Evolutionary conservation across 1,284 basidiomycete genomes (phyloP).

Genomic region (Porogramme epimiltina): DNA sequence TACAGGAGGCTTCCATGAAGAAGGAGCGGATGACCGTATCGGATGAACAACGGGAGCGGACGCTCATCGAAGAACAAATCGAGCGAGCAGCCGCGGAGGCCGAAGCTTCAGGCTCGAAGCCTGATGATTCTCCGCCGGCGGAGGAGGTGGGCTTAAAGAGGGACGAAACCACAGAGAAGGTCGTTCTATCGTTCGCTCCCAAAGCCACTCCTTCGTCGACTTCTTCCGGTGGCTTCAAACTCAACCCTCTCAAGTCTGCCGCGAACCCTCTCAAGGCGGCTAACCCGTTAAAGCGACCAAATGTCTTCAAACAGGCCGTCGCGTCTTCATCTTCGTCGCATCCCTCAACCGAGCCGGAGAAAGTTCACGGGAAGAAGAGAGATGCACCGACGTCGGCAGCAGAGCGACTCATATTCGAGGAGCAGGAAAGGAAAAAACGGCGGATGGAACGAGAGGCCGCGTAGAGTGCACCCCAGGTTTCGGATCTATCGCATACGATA

Average conservation of each 20-base stretch:
- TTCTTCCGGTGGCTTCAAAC: slow-evolving; percentile 59
- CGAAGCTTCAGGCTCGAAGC: slow-evolving; percentile 25
- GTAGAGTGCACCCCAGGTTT: slow-evolving; percentile 12
- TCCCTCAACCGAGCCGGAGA: slow-evolving; percentile 21
- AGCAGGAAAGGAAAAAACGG: slow-evolving; percentile 81
- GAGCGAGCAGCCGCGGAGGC: slow-evolving; percentile 68
- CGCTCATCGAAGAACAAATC: slow-evolving; percentile 92
- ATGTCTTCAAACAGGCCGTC: slow-evolving; percentile 69
- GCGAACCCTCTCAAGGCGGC: slow-evolving; percentile 50
- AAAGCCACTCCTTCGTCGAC: slow-evolving; percentile 45
- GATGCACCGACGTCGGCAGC: slow-evolving; percentile 73
- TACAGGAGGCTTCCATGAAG: slow-evolving; percentile 85
- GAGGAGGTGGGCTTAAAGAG: slow-evolving; percentile 69
- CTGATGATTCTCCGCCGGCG: slow-evolving; percentile 35
- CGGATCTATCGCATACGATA: slow-evolving; percentile 18
- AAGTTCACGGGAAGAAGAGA: slow-evolving; percentile 46
- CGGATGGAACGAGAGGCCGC: slow-evolving; percentile 60
- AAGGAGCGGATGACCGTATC: slow-evolving; percentile 91
- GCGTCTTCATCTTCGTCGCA: slow-evolving; percentile 13
- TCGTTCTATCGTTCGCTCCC: slow-evolving; percentile 67
- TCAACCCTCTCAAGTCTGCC: slow-evolving; percentile 49
- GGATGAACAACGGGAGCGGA: slow-evolving; percentile 92
- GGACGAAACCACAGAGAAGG: slow-evolving; percentile 72
- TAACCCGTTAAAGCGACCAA: slow-evolving; percentile 65
- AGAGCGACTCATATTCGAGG: slow-evolving; percentile 85